Conservation (phyloP, 2,329 filamentous ascomycete genomes). For the Aureobasidium musti region DNA sequence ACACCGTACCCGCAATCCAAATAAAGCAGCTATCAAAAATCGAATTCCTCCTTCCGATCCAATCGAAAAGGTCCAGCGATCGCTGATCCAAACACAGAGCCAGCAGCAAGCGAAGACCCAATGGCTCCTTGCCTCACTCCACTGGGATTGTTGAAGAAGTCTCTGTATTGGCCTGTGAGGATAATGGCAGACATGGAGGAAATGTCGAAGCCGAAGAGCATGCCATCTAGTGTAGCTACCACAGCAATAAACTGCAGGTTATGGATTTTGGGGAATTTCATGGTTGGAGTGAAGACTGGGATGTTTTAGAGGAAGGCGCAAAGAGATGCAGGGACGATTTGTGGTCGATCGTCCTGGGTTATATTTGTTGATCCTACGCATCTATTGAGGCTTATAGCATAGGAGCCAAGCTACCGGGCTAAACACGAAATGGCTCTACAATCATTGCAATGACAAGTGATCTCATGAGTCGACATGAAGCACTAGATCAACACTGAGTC, state of each 20-base stretch:
- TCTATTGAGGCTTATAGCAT: neutral
- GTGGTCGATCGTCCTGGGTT: neutral
- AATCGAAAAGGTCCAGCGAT: constrained; percentile 51
- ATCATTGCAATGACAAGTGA: neutral
- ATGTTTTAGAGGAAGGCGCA: neutral
- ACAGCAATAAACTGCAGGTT: constrained; percentile 58
- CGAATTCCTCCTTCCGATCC: constrained; percentile 50
- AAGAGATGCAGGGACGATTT: neutral
- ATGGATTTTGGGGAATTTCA: constrained; percentile 53
- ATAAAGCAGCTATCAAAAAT: constrained; percentile 53
- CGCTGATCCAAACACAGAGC: constrained; percentile 52
- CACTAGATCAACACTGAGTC: neutral
- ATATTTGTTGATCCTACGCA: neutral
- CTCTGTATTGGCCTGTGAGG: constrained; percentile 52
- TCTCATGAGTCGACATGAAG: neutral
- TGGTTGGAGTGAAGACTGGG: neutral
- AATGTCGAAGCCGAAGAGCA: constrained; percentile 59
- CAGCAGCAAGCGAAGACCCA: constrained; percentile 52
- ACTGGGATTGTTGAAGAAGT: constrained; percentile 55
- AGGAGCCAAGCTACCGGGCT: neutral
- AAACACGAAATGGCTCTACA: neutral
- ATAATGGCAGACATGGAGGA: constrained; percentile 58
- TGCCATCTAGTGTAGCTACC: constrained; percentile 56
- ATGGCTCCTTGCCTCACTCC: constrained; percentile 54
- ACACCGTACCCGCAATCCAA: constrained; percentile 52